Base-by-base conservation (phyloP, 768 basidiomycete species). In the Boletellus ananas region DNA sequence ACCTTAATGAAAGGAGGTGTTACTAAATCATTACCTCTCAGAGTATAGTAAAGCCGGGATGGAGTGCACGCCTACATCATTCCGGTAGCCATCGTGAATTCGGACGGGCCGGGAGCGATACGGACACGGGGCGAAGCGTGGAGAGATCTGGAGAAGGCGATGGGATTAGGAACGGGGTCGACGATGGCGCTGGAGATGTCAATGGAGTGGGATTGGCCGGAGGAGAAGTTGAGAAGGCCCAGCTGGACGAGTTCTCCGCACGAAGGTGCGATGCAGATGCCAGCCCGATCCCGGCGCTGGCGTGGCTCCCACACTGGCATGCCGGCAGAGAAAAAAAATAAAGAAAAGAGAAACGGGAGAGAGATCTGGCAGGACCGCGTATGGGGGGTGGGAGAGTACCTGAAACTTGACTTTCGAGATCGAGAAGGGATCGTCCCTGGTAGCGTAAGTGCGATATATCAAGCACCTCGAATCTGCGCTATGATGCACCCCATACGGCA, bases 1-100 rank as follows among this genome's bases (percentile, higher is more conserved):
- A 66, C 67, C 67, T 68, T 68, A 68, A 68, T 68, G 68, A 64
- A 68, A 36, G 49, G 57, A 68, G 36, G 48, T 38, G 66, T 68
- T 68, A 68, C 67, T 68, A 64, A 70, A 68, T 70, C 58, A 68
- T 68, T 68, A 68, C 68, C 58, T 70, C 58, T 62, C 35, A 58
- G 55, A 63, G 62, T 55, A 68, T 61, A 63, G 63, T 61, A 65
- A 58, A 39, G 52, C 63, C 68, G 68, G 66, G 63, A 58, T 64
- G 64, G 62, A 50, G 50, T 51, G 55, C 66, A 69, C 59, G 66
- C 65, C 49, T 55, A 61, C 58, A 65, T 68, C 58, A 60, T 59
- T 67, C 62, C 61, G 68, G 66, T 66, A 66, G 58, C 25, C 55
- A 68, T 68, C 55, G 66, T 59, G 56, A 23, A 23, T 23, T 23